Percentiles rank a stretch among this genome's conserved stretches.
Evolutionary conservation across 257 asterid genomes (phyloP).

Genomic region (Solanum pennellii): DNA sequence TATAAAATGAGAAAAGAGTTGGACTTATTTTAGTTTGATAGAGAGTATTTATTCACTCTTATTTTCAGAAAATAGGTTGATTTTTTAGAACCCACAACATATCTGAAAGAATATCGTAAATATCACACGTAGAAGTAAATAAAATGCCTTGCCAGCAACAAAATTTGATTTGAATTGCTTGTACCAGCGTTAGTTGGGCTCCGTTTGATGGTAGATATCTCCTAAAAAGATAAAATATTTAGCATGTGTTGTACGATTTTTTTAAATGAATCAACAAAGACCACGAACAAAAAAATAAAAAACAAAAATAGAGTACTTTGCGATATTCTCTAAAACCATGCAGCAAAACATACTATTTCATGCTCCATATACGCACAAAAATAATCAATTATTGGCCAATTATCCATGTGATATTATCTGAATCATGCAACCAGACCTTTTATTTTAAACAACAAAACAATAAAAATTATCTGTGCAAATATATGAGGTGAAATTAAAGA

Average conservation of each 20-base stretch:
- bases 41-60: too few species aligned
- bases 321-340: not conserved
- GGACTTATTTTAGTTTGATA: not conserved
- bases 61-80: not conserved
- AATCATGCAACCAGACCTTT: not conserved
- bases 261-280: not conserved
- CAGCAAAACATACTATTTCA: too few species aligned
- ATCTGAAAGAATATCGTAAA: not conserved
- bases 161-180: not conserved
- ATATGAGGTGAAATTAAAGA: not conserved
- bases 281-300: too few species aligned
- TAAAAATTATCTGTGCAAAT: too few species aligned
- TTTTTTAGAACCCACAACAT: not conserved
- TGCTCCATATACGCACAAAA: not conserved
- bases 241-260: not conserved
- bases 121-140: not conserved
- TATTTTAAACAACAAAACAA: too few species aligned
- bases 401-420: not conserved
- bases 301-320: not conserved
- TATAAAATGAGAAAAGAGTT: not conserved
- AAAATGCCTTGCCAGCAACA: not conserved
- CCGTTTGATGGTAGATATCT: not conserved
- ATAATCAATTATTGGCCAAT: not conserved
- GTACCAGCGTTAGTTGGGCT: not conserved
- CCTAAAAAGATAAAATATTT: not conserved